Conservation (phyloP, 2,329 filamentous ascomycete genomes). For the Tetracladium maxilliforme region DNA sequence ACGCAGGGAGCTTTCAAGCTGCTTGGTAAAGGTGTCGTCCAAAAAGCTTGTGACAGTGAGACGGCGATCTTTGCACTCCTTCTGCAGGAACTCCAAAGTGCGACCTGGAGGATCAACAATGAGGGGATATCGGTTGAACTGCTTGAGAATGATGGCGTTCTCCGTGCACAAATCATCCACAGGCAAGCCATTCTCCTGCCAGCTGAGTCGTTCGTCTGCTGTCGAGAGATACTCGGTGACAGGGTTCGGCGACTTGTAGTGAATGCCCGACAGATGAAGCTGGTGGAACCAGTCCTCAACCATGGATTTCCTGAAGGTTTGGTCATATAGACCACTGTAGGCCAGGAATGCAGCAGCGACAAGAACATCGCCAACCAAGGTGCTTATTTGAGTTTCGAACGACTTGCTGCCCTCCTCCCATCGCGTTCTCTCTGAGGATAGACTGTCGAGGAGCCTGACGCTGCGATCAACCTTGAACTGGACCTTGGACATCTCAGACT, state of each 20-base stretch:
- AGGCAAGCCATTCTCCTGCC: constrained; percentile 87
- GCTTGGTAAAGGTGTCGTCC: constrained; percentile 95
- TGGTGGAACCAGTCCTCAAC: constrained; percentile 95
- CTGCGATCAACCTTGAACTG: constrained; percentile 98
- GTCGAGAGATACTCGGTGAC: constrained; percentile 94
- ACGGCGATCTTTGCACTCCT: constrained; percentile 83
- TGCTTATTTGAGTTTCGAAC: constrained; percentile 95
- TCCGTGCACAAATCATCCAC: constrained; percentile 97
- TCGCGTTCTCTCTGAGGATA: constrained; percentile 81
- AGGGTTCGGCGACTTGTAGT: constrained; percentile 85
- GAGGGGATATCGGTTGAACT: constrained; percentile 95
- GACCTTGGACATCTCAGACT: constrained; percentile 88
- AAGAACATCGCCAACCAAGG: constrained; percentile 87
- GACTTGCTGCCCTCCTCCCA: constrained; percentile 98
- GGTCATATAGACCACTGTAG: constrained; percentile 93
- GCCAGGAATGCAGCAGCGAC: constrained; percentile 95
- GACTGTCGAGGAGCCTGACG: constrained; percentile 81
- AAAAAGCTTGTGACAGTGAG: constrained; percentile 96
- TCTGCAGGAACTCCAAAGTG: constrained; percentile 87
- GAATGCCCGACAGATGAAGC: constrained; percentile 80
- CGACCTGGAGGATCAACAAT: constrained; percentile 96
- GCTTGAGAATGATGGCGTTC: constrained; percentile 92
- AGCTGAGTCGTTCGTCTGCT: constrained; percentile 83
- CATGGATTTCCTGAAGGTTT: constrained; percentile 96
- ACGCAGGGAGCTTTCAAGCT: constrained; percentile 87